Evolutionary conservation across 305 asterid species (phyloP).

Genomic region (Plantago lanceolata): DNA sequence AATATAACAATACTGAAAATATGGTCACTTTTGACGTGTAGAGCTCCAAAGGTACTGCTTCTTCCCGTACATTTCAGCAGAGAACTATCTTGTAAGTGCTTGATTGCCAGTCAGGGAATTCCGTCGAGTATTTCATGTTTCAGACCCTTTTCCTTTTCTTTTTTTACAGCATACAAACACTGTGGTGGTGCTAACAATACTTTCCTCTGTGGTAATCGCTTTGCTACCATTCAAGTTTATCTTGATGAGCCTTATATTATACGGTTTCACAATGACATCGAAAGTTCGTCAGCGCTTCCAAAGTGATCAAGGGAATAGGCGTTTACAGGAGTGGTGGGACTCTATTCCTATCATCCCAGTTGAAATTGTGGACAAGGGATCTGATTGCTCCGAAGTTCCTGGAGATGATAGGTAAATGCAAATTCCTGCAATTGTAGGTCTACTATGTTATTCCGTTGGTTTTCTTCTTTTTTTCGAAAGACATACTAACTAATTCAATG

Average conservation of each 20-base stretch:
- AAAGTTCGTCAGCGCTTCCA: slow-evolving; percentile 37
- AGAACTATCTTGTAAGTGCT: background rate
- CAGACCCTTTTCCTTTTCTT: background rate
- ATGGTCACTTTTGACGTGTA: slow-evolving; percentile 57
- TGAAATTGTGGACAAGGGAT: slow-evolving; percentile 40
- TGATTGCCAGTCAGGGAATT: background rate
- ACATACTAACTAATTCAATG: too few species aligned
- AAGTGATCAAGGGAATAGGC: slow-evolving; percentile 57
- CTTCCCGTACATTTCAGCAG: too few species aligned
- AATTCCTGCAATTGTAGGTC: background rate
- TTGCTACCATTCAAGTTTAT: slow-evolving; percentile 62
- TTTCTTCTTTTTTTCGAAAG: background rate
- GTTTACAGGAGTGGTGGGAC: slow-evolving; percentile 91
- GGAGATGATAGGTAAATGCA: slow-evolving; percentile 14
- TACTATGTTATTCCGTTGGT: too few species aligned
- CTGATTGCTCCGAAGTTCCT: slow-evolving; percentile 18
- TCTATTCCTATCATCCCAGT: slow-evolving; percentile 71
- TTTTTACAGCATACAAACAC: slow-evolving; percentile 59
- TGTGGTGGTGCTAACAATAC: slow-evolving; percentile 44
- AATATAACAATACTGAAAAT: slow-evolving; percentile 60
- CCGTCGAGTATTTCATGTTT: background rate
- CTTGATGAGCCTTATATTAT: slow-evolving; percentile 33
- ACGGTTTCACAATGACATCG: slow-evolving; percentile 44
- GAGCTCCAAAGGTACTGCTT: slow-evolving; percentile 65
- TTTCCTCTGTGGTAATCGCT: slow-evolving; percentile 40